Percentiles rank a stretch among this genome's conserved stretches.
Evolutionary conservation across 2,329 filamentous ascomycete genomes (phyloP).

Genomic region (Curvularia sp.): DNA sequence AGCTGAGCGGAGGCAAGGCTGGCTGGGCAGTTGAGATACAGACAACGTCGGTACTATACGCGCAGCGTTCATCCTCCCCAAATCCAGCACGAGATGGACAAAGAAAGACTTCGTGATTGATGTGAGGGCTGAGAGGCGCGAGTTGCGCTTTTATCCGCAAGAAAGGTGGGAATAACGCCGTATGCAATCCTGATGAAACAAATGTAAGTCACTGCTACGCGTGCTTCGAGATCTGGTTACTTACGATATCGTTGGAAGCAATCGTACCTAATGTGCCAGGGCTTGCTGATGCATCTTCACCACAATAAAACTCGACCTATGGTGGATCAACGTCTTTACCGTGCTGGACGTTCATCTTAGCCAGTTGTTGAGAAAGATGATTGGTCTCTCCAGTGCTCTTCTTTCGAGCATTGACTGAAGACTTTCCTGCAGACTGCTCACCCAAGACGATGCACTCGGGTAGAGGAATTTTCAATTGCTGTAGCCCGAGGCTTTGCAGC

Average conservation of each 20-base stretch:
- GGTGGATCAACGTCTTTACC: conserved; percentile 13
- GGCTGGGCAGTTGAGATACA: conserved; percentile 77
- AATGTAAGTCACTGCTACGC: neutral
- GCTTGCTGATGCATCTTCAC: conserved; percentile 24
- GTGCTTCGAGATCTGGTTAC: neutral
- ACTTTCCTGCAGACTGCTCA: conserved; percentile 86
- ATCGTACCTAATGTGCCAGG: conserved; percentile 12
- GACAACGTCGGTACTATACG: conserved; percentile 84
- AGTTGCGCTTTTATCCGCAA: conserved; percentile 59
- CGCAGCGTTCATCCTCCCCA: conserved; percentile 53
- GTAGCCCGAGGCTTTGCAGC: conserved; percentile 75
- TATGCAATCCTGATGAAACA: conserved; percentile 26
- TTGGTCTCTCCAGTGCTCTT: neutral
- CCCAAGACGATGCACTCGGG: conserved; percentile 85
- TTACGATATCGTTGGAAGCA: conserved; percentile 27
- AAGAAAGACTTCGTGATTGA: conserved; percentile 54
- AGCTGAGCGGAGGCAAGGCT: conserved; percentile 74
- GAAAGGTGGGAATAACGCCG: conserved; percentile 30
- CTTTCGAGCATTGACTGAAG: conserved; percentile 52
- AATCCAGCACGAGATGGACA: conserved; percentile 17
- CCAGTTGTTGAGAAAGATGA: conserved; percentile 11
- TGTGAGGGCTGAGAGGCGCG: conserved; percentile 73
- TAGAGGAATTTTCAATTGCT: conserved; percentile 69
- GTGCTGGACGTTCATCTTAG: conserved; percentile 9
- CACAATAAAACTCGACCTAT: conserved; percentile 29